These are phyloP conservation scores for Inga laurina DNA, from an alignment of 306 rosid species.

Conservation along the genomic window DNA sequence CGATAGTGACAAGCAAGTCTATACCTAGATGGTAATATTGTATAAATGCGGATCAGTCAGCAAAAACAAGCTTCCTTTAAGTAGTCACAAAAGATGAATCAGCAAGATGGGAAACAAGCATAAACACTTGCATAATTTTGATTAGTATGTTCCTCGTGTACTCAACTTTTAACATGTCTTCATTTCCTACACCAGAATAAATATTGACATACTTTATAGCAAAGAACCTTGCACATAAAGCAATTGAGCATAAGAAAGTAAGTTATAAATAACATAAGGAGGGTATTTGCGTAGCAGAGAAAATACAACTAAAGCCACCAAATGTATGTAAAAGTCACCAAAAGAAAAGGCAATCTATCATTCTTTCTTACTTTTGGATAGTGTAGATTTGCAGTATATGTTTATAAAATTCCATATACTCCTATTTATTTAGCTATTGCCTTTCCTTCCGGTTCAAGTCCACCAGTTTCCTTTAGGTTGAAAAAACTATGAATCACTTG, in stretches of 20 bases:
- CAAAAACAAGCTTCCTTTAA: conserved; percentile 10
- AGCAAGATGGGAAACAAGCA: conserved; percentile 18
- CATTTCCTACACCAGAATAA: background rate
- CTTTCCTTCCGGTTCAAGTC: background rate
- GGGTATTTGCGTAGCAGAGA: background rate
- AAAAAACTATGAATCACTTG: background rate
- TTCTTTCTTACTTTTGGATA: background rate
- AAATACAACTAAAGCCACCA: background rate
- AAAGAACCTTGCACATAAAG: no score
- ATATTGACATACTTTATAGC: background rate
- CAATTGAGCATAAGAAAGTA: background rate
- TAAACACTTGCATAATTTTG: background rate
- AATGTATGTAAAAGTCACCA: no score
- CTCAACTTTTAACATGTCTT: background rate
- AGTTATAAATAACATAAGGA: background rate
- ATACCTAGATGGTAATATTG: background rate
- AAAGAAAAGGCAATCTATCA: background rate
- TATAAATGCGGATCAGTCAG: conserved; percentile 5
- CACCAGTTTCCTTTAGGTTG: background rate
- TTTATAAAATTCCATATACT: background rate
- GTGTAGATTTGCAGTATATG: background rate
- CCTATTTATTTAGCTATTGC: background rate
- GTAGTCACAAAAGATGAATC: conserved; percentile 20
- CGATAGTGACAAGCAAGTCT: background rate
- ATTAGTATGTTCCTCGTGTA: no score